phyloP scores from a whole-genome alignment of 768 basidiomycete species.

The Candolleomyces eurysporus region DNA sequence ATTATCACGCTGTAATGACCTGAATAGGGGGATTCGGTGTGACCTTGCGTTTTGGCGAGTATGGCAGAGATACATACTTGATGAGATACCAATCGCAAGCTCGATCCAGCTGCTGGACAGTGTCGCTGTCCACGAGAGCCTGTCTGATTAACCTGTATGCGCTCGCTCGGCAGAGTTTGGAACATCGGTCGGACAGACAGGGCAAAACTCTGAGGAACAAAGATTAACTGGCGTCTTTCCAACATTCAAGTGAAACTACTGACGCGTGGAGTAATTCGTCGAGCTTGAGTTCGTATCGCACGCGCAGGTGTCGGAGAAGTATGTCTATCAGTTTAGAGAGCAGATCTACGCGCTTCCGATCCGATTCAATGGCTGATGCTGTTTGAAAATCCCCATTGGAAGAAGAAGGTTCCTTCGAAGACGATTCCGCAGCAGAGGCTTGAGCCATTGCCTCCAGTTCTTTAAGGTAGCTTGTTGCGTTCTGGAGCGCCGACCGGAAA shows the following conservation, averaged over 20 bases:
- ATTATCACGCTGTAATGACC: conserved; percentile 82
- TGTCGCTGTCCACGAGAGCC: conserved; percentile 67
- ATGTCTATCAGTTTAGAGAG: conserved; percentile 66
- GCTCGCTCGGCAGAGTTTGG: conserved; percentile 72
- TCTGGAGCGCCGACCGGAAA: conserved; percentile 68
- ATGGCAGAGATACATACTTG: conserved; percentile 50
- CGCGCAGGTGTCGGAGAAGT: conserved; percentile 67
- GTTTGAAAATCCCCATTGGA: conserved; percentile 21
- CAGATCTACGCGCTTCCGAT: conserved; percentile 56
- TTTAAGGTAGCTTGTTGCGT: conserved; percentile 58
- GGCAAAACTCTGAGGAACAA: conserved; percentile 60
- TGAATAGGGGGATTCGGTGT: conserved; percentile 25
- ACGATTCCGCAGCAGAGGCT: conserved; percentile 23
- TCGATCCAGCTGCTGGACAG: conserved; percentile 62
- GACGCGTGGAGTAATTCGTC: conserved; percentile 74
- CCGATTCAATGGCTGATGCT: conserved; percentile 39
- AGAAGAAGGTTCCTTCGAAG: conserved; percentile 35
- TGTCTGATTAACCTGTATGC: conserved; percentile 86
- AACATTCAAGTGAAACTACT: conserved; percentile 24
- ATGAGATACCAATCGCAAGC: conserved; percentile 89
- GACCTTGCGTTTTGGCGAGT: conserved; percentile 2
- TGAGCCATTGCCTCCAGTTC: conserved; percentile 50
- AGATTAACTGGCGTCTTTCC: neutral
- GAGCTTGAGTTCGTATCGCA: conserved; percentile 73
- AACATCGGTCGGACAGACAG: conserved; percentile 70